Evolutionary conservation across 495 filamentous ascomycete genomes (phyloP), one percentile per base, ranked within the genome.

Genomic region (Sporormia fimetaria): DNA sequence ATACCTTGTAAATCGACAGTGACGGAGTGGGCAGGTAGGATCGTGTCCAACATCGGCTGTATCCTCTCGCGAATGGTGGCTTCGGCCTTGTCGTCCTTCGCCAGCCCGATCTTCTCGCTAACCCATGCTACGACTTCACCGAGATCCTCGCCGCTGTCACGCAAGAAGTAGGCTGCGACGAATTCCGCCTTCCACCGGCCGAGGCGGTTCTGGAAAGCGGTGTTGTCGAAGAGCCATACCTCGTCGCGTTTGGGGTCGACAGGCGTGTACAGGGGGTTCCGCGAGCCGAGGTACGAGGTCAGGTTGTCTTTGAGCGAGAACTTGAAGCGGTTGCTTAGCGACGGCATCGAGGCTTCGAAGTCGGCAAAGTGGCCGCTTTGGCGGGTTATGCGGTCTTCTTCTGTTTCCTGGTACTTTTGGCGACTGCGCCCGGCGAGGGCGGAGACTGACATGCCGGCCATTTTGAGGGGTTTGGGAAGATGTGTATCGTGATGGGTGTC

Each of bases 191-290:
- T 66, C 85, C 84, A 94, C 17, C 49, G 27, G 20, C 42, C 45
- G 4, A 60, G 17, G 2, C 51, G 42, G 20, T 48, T 35, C 36
- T 74, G 74, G 57, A 78, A 93, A 4, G 86, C 88, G 6, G 83
- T 85, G 52, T 90, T 95, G 64, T 95, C 86, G 26, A 95, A 60
- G 9, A 96, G 65, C 88, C 88, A 95, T 16, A 95, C 78, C 7
- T 69, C 72, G 47, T 94, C 75, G 20, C 63, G 61, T 12, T 63
- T 55, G 21, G 64, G 62, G 32, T 74, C 57, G 27, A 67, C 64
- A 10, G 46, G 46, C 2, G 58, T 60, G 26, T 54, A 54, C 41
- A 67, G 40, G 1, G 65, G 63, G 43, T 67, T 67, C 18, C 45
- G 37, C 1, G 34, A 38, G 6, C 64, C 63, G 1, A 67, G 33